Percentiles rank a stretch among this genome's conserved stretches.
These are phyloP conservation scores for Brachypodium distachyon DNA, from an alignment of 202 grass and related monocot species.

Conservation along the genomic window DNA sequence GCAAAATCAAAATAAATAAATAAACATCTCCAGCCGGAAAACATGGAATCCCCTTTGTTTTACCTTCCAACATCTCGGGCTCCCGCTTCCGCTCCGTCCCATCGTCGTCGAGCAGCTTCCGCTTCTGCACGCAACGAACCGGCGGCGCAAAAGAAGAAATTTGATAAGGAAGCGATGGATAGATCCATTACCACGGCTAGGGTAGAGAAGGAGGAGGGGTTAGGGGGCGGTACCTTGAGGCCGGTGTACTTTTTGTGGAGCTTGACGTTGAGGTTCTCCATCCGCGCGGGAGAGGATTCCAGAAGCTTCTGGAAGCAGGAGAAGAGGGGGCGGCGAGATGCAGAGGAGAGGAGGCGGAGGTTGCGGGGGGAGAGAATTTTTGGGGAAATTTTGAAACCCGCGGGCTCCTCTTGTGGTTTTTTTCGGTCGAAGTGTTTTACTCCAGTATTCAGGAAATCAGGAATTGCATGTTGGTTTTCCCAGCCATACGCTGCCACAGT, in stretches of 20 bases:
- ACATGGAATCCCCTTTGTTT: background rate
- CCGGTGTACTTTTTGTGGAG: slow-evolving; percentile 29
- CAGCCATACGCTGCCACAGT: too few species aligned
- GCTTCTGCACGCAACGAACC: slow-evolving; percentile 28
- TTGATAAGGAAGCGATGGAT: background rate
- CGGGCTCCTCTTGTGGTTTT: too few species aligned
- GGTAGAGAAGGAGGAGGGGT: background rate
- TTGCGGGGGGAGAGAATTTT: background rate
- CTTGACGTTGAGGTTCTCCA: slow-evolving; percentile 30
- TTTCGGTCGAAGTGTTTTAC: too few species aligned
- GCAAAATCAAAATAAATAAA: background rate
- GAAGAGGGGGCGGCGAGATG: background rate
- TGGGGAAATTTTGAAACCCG: background rate
- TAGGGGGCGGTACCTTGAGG: slow-evolving; percentile 30
- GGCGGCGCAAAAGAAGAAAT: background rate
- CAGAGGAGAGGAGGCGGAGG: background rate
- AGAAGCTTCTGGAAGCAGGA: slow-evolving; percentile 15
- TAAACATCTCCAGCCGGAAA: background rate
- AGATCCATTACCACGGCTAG: background rate
- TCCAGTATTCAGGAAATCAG: too few species aligned
- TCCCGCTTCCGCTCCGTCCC: too few species aligned
- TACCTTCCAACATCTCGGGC: slow-evolving; percentile 35
- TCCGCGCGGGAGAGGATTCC: background rate
- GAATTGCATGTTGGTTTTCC: too few species aligned
- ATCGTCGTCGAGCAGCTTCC: slow-evolving; percentile 30